phyloP scores from a whole-genome alignment of 2,329 filamentous ascomycete species.

The Microdochium nivale region DNA sequence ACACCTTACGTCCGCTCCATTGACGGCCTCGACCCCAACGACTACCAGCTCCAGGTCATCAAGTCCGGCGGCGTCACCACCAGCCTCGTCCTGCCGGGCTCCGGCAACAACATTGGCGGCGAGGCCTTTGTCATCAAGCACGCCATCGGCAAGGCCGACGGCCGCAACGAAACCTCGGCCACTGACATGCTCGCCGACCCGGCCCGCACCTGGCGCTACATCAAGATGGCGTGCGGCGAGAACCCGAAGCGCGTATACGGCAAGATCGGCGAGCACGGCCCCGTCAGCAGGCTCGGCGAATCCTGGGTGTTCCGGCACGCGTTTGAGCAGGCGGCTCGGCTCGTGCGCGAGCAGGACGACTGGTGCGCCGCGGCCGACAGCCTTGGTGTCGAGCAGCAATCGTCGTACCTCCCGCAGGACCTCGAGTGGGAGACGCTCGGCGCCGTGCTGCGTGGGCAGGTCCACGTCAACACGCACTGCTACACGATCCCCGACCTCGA shows the following conservation, averaged over 20 bases:
- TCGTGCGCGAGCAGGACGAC: conserved; percentile 55
- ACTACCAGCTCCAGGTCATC: conserved; percentile 59
- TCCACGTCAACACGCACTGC: conserved; percentile 63
- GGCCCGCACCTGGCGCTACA: conserved; percentile 57
- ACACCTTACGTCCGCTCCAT: conserved; percentile 62
- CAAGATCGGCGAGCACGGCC: conserved; percentile 40
- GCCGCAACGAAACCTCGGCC: conserved; percentile 54
- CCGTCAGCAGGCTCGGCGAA: conserved; percentile 56
- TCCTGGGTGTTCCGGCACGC: conserved; percentile 62
- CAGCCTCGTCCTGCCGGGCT: conserved; percentile 57
- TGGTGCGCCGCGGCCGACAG: conserved; percentile 53
- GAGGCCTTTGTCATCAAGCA: conserved; percentile 64
- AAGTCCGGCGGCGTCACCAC: conserved; percentile 68
- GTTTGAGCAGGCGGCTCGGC: conserved; percentile 50
- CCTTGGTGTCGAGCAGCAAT: conserved; percentile 39
- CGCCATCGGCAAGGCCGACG: conserved; percentile 50
- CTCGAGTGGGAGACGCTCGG: conserved; percentile 54
- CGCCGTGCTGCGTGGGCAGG: conserved; percentile 57
- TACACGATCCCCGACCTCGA: conserved; percentile 63
- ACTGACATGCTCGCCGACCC: conserved; percentile 58
- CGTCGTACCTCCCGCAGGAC: conserved; percentile 51
- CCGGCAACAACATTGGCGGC: conserved; percentile 65
- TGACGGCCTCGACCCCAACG: conserved; percentile 54
- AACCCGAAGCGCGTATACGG: conserved; percentile 59
- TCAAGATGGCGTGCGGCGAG: conserved; percentile 72